Conservation (phyloP, 208 protist species). For the Tetramitus jugosus region DNA sequence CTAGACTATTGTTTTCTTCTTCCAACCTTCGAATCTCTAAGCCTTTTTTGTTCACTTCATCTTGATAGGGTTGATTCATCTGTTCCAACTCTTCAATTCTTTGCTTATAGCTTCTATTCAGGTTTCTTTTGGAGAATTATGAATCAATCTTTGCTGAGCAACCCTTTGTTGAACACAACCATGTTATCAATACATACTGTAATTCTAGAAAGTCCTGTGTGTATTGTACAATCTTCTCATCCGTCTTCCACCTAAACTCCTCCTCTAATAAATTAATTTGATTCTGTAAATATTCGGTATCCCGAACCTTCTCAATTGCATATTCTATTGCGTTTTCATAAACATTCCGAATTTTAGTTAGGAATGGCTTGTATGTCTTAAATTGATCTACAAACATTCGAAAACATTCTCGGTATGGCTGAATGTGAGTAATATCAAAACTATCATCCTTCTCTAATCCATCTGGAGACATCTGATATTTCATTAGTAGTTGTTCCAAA, state of each 20-base stretch:
- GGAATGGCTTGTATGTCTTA: background rate
- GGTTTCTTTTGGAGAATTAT: background rate
- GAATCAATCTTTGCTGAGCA: too few relatives aligned
- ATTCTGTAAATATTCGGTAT: background rate
- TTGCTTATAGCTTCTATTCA: too few relatives aligned
- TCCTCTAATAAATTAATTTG: background rate
- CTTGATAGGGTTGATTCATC: too few relatives aligned
- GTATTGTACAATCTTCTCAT: background rate
- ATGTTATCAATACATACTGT: background rate
- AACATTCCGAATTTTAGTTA: background rate
- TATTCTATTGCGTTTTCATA: background rate
- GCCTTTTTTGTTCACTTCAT: too few relatives aligned
- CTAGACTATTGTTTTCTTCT: too few relatives aligned
- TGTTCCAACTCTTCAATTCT: too few relatives aligned
- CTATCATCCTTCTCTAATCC: background rate
- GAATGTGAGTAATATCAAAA: background rate
- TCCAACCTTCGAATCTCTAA: too few relatives aligned
- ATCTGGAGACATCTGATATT: background rate
- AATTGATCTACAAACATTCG: background rate
- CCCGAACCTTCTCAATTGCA: background rate
- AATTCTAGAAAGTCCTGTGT: background rate
- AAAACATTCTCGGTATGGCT: background rate
- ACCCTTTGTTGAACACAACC: too few relatives aligned
- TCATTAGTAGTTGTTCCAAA: background rate
- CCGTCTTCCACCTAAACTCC: background rate